phyloP scores from a whole-genome alignment of 2,329 filamentous ascomycete genomes.

The Cytospora piceicola region DNA sequence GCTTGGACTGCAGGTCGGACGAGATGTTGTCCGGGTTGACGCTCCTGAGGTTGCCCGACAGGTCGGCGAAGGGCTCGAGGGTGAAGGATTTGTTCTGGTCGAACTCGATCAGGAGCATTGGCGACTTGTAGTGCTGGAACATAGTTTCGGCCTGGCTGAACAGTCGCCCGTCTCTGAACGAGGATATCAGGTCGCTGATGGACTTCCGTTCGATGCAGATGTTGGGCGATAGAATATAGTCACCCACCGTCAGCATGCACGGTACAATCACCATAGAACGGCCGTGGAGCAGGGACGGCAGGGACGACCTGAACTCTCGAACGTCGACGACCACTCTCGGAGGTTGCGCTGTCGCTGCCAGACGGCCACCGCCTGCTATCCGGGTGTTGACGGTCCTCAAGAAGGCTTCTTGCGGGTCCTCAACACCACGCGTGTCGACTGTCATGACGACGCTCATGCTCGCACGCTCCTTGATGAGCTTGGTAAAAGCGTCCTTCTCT shows the following conservation, averaged over 20 bases:
- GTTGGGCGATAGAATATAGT: slow-evolving; percentile 89
- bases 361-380: slow-evolving; percentile 88
- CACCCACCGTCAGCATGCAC: slow-evolving; percentile 93
- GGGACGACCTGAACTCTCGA: slow-evolving; percentile 90
- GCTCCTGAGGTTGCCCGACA: slow-evolving; percentile 64
- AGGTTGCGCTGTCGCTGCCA: slow-evolving; percentile 81
- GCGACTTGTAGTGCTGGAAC: slow-evolving; percentile 87
- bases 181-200: slow-evolving; percentile 86
- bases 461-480: slow-evolving; percentile 90
- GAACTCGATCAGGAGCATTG: slow-evolving; percentile 96
- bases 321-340: slow-evolving; percentile 94
- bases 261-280: slow-evolving; percentile 87
- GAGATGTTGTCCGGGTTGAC: slow-evolving; percentile 61
- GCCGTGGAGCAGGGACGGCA: slow-evolving; percentile 89
- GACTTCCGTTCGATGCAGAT: slow-evolving; percentile 97
- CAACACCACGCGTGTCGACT: slow-evolving; percentile 66
- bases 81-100: slow-evolving; percentile 98
- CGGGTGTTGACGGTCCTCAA: slow-evolving; percentile 94
- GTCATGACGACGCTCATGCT: slow-evolving; percentile 90
- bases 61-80: slow-evolving; percentile 77
- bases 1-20: slow-evolving; percentile 85
- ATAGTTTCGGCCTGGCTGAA: slow-evolving; percentile 93
- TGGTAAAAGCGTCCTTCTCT: slow-evolving; percentile 96
- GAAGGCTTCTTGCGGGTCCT: slow-evolving; percentile 89
- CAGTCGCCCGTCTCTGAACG: slow-evolving; percentile 87